Conservation (phyloP, 495 filamentous ascomycete species). For the Pseudotulostoma volvatum region DNA sequence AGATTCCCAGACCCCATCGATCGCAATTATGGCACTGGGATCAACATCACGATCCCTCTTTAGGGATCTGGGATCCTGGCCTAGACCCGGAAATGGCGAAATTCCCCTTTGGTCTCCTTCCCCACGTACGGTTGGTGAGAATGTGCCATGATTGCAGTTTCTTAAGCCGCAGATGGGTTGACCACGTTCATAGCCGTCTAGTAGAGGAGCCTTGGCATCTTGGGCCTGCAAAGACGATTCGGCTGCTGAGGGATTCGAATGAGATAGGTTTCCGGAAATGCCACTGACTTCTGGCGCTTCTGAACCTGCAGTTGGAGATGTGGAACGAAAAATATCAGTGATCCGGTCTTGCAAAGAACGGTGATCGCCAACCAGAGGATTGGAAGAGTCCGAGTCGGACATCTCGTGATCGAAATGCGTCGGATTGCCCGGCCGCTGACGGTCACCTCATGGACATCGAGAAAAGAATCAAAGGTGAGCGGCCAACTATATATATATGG, state of each 20-base stretch:
- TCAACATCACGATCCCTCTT: no score
- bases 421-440: background rate
- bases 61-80: no score
- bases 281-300: slow-evolving; percentile 2
- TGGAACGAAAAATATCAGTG: slow-evolving; percentile 18
- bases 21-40: no score
- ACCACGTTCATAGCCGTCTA: slow-evolving; percentile 23
- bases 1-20: no score
- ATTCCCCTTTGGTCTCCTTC: background rate
- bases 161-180: slow-evolving; percentile 24
- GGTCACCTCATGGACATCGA: no score
- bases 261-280: background rate
- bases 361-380: slow-evolving; percentile 1
- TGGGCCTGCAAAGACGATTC: slow-evolving; percentile 6
- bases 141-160: slow-evolving; percentile 61
- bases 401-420: slow-evolving; percentile 4
- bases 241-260: background rate
- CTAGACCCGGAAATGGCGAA: no score
- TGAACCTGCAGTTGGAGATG: slow-evolving; percentile 4
- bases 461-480: no score
- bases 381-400: slow-evolving; percentile 15
- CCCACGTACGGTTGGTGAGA: slow-evolving; percentile 35
- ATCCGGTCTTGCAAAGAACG: slow-evolving; percentile 24
- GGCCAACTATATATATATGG: no score
- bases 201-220: slow-evolving; percentile 19